Evolutionary conservation across 257 asterid species (phyloP).

Genomic region (Ophiorrhiza pumila): DNA sequence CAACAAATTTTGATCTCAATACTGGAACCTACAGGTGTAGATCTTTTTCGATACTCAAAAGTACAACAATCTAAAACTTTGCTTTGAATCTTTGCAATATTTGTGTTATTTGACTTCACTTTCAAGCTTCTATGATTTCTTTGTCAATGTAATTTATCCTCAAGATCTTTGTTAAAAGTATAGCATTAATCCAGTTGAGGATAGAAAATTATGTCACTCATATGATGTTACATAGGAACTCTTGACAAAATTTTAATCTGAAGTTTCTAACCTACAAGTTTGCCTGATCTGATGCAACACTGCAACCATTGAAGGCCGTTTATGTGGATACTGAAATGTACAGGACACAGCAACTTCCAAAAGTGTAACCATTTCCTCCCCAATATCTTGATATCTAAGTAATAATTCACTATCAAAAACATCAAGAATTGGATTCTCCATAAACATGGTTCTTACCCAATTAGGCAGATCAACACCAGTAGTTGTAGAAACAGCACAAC

Average conservation of each 20-base stretch:
- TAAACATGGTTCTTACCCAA: constrained; percentile 27
- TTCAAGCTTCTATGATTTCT: not conserved
- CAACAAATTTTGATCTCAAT: no score
- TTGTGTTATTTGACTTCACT: not conserved
- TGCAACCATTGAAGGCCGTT: constrained; percentile 26
- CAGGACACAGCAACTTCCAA: constrained; percentile 31
- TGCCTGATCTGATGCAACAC: constrained; percentile 23
- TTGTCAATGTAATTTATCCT: not conserved
- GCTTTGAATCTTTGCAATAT: not conserved
- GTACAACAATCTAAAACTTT: not conserved
- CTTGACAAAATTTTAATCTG: not conserved
- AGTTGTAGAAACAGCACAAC: not conserved
- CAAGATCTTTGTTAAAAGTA: not conserved
- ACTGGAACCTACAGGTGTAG: no score
- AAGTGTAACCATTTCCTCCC: constrained; percentile 24
- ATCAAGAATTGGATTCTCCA: constrained; percentile 24
- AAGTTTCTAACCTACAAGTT: constrained; percentile 14
- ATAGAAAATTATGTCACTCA: no score
- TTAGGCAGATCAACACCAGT: constrained; percentile 20
- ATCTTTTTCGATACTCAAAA: no score
- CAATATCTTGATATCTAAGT: not conserved
- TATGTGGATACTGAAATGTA: constrained; percentile 28
- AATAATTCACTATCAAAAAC: constrained; percentile 20
- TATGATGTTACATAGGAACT: not conserved
- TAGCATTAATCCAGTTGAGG: not conserved